Conservation (phyloP, 768 basidiomycete genomes). For the Kwoniella botswanensis region DNA sequence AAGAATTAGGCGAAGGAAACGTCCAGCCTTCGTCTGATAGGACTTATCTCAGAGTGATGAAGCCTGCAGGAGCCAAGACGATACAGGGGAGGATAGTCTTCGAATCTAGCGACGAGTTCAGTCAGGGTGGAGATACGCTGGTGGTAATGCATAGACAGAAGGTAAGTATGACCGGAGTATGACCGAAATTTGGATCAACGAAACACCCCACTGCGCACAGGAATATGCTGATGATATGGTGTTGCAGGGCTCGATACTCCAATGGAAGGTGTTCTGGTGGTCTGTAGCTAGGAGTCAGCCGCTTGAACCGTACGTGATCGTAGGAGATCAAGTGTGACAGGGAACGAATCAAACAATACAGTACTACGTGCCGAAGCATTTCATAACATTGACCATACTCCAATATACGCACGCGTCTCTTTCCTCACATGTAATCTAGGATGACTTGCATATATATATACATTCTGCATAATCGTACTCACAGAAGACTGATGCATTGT, state of each 20-base stretch:
- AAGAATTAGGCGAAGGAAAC: conserved; percentile 35
- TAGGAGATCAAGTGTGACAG: conserved; percentile 27
- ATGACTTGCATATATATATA: too few relatives aligned
- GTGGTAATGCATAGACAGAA: conserved; percentile 42
- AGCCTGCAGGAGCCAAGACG: conserved; percentile 39
- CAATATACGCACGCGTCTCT: too few relatives aligned
- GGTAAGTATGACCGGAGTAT: conserved; percentile 20
- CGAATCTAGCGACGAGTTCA: conserved; percentile 30
- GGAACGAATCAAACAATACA: too few relatives aligned
- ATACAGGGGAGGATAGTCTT: conserved; percentile 37
- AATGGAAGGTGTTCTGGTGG: conserved; percentile 55
- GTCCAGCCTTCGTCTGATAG: conserved; percentile 14
- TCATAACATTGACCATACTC: too few relatives aligned
- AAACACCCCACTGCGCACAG: neutral
- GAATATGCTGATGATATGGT: neutral
- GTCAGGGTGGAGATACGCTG: conserved; percentile 29
- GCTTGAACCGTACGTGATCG: conserved; percentile 48
- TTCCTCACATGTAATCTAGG: too few relatives aligned
- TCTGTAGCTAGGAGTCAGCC: conserved; percentile 39
- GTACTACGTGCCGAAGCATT: too few relatives aligned
- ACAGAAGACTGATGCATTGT: too few relatives aligned
- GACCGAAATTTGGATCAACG: neutral
- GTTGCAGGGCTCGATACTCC: conserved; percentile 47
- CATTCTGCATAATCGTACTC: too few relatives aligned
- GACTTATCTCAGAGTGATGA: conserved; percentile 32